Percentiles rank a stretch among this genome's conserved stretches.
These are phyloP conservation scores for Talaromyces rugulosus DNA, from an alignment of 2,329 filamentous ascomycete species.

Conservation along the genomic window DNA sequence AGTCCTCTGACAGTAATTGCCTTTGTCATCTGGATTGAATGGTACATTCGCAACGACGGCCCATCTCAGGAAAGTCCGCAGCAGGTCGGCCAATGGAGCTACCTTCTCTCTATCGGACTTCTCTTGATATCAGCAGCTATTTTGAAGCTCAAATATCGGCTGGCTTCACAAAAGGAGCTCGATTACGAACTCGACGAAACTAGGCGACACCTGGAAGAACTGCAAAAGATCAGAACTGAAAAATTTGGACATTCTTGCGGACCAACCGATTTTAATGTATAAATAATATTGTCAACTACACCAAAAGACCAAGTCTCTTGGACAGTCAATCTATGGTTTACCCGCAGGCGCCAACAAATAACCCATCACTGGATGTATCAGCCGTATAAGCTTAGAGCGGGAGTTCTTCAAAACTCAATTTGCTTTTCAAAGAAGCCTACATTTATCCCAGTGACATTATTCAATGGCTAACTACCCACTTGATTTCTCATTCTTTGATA, in stretches of 20 bases:
- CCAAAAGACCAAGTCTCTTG: too few relatives aligned
- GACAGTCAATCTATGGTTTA: not conserved
- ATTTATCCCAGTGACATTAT: too few relatives aligned
- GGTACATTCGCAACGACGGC: conserved; percentile 26
- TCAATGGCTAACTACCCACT: too few relatives aligned
- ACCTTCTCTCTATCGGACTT: conserved; percentile 24
- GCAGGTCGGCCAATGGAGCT: conserved; percentile 31
- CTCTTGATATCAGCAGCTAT: conserved; percentile 25
- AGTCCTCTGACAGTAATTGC: conserved; percentile 27
- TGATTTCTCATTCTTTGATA: not conserved
- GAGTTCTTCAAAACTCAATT: too few relatives aligned
- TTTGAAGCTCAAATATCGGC: conserved; percentile 22
- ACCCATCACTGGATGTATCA: not conserved
- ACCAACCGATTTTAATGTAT: not conserved
- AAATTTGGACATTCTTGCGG: not conserved
- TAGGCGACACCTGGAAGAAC: not conserved
- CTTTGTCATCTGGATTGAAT: conserved; percentile 31
- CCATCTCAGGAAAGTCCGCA: conserved; percentile 23
- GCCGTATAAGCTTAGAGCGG: not conserved
- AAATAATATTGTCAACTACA: not conserved
- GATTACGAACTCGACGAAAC: conserved; percentile 18
- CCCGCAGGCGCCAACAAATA: too few relatives aligned
- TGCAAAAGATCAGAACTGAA: not conserved
- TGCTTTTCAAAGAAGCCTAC: too few relatives aligned
- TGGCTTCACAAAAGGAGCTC: conserved; percentile 24